Conservation (phyloP, 768 basidiomycete genomes). For the Boletales sp. region DNA sequence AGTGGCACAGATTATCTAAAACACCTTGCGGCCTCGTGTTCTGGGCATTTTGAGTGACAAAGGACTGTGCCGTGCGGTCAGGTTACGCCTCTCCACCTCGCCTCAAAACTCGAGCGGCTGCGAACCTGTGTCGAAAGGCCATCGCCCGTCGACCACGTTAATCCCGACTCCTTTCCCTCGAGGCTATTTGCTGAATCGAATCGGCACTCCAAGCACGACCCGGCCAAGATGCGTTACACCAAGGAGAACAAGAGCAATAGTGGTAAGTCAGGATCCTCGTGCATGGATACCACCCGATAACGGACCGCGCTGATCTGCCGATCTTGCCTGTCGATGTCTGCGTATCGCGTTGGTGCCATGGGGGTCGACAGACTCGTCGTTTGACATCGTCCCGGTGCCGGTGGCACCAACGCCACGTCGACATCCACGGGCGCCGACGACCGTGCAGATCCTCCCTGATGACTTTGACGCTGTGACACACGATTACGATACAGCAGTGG, state of each 20-base stretch:
- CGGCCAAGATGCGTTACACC: conserved; percentile 18
- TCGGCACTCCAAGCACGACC: neutral
- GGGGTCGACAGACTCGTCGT: conserved; percentile 28
- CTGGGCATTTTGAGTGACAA: conserved; percentile 16
- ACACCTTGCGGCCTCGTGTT: conserved; percentile 24
- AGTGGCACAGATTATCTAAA: conserved; percentile 27
- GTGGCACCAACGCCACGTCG: conserved; percentile 12
- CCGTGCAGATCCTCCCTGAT: conserved; percentile 28
- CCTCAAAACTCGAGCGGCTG: neutral
- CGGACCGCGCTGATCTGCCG: conserved; percentile 6
- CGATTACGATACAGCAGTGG: conserved; percentile 25
- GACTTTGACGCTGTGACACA: conserved; percentile 30
- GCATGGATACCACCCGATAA: neutral
- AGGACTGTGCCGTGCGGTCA: conserved; percentile 9
- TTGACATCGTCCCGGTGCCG: conserved; percentile 26
- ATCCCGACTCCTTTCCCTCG: neutral
- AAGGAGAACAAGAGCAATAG: conserved; percentile 26
- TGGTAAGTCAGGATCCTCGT: conserved; percentile 16
- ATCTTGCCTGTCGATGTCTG: conserved; percentile 14
- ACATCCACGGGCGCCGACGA: conserved; percentile 29
- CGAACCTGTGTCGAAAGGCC: neutral
- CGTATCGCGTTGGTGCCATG: neutral
- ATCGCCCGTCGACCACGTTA: neutral
- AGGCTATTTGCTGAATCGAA: conserved; percentile 2
- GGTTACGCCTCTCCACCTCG: neutral